Conservation (phyloP, 1,284 basidiomycete species). For the Ustilago nuda region DNA sequence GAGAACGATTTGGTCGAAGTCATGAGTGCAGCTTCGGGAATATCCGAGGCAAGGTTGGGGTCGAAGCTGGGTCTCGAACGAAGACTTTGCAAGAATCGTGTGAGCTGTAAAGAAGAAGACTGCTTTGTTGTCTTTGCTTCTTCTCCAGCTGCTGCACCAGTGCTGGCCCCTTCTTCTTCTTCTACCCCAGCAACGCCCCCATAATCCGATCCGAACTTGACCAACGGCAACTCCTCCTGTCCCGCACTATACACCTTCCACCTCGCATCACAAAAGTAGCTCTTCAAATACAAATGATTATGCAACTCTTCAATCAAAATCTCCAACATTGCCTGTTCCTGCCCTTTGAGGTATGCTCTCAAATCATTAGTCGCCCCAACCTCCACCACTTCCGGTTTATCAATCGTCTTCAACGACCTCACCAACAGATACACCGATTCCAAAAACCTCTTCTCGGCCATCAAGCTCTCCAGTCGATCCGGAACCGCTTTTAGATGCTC, state of each 20-base stretch:
- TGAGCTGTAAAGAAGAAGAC: slow-evolving; percentile 40
- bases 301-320: slow-evolving; percentile 96
- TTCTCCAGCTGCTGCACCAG: not conserved
- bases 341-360: slow-evolving; percentile 83
- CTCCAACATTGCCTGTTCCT: slow-evolving; percentile 77
- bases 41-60: slow-evolving; percentile 48
- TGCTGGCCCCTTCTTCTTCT: not conserved
- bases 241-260: slow-evolving; percentile 87
- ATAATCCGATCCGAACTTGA: slow-evolving; percentile 58
- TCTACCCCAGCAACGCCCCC: not conserved
- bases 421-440: slow-evolving; percentile 90
- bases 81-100: slow-evolving; percentile 46
- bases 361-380: slow-evolving; percentile 93
- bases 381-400: slow-evolving; percentile 90
- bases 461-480: slow-evolving; percentile 90
- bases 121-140: slow-evolving; percentile 5
- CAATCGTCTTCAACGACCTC: slow-evolving; percentile 87
- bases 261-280: slow-evolving; percentile 91
- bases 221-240: slow-evolving; percentile 73
- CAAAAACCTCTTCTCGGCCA: slow-evolving; percentile 92
- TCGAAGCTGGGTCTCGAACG: slow-evolving; percentile 48
- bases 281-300: slow-evolving; percentile 96
- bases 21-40: slow-evolving; percentile 40
- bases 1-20: slow-evolving; percentile 40
- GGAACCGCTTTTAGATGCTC: slow-evolving; percentile 86